Conservation (phyloP, 176 grass and related monocot species). For the Triticum urartu region DNA sequence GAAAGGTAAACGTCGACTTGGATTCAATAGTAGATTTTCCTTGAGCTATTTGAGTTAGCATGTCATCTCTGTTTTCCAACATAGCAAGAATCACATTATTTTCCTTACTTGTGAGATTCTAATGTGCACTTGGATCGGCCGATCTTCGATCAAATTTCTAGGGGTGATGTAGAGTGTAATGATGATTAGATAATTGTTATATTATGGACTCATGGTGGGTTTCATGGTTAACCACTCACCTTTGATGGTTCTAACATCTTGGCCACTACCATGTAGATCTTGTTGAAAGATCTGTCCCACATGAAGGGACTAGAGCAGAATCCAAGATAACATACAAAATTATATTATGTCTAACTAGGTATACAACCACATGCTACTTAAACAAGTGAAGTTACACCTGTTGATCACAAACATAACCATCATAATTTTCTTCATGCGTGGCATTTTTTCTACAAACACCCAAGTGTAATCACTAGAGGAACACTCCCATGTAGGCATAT, state of each 20-base stretch:
- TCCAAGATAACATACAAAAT: not conserved
- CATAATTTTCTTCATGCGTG: not conserved
- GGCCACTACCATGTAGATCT: not conserved
- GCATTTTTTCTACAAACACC: not conserved
- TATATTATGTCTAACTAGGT: not conserved
- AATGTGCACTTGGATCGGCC: not conserved
- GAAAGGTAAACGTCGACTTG: not conserved
- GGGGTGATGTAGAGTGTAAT: not conserved
- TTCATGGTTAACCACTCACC: not conserved
- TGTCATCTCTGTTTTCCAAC: not conserved
- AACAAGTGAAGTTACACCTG: not conserved
- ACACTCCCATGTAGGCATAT: too few species aligned
- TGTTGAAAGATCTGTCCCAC: not conserved
- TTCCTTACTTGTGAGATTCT: not conserved
- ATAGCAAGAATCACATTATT: not conserved
- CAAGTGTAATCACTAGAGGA: not conserved
- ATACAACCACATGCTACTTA: not conserved
- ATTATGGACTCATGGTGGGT: not conserved
- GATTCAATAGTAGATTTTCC: not conserved
- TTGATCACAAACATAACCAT: not conserved
- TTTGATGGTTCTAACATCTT: not conserved
- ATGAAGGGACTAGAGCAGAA: not conserved
- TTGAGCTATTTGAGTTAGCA: slow-evolving; percentile 4
- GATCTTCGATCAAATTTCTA: not conserved
- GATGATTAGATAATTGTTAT: not conserved